A percentile compares a stretch with the other conserved stretches of the same genome.
These are phyloP conservation scores for Cladorrhinum samala DNA, from an alignment of 495 filamentous ascomycete genomes.

Conservation along the genomic window DNA sequence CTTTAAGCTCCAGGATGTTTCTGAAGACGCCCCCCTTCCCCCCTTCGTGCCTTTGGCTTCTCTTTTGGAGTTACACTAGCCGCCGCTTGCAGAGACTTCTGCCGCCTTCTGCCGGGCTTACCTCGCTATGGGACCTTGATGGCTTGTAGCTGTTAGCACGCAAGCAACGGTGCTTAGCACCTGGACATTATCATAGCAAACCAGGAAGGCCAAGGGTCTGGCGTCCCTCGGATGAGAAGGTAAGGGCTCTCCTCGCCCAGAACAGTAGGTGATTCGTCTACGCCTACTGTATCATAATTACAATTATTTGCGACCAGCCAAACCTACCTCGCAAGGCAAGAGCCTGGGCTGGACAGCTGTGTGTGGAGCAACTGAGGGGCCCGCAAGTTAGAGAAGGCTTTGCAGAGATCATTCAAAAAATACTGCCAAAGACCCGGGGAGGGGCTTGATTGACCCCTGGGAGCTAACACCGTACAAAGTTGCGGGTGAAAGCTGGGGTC, in stretches of 20 bases:
- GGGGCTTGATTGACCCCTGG: slow-evolving; percentile 11
- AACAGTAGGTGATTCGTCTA: background rate
- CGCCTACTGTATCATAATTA: background rate
- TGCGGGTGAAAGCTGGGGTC: slow-evolving; percentile 16
- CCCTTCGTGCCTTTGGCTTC: slow-evolving; percentile 6
- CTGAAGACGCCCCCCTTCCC: slow-evolving; percentile 9
- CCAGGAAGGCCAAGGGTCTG: background rate
- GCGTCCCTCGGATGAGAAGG: background rate
- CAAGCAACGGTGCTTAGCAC: background rate
- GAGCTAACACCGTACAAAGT: slow-evolving; percentile 9
- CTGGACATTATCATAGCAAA: background rate
- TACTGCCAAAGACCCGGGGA: slow-evolving; percentile 5
- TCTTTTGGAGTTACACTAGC: slow-evolving; percentile 16
- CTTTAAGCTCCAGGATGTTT: slow-evolving; percentile 1
- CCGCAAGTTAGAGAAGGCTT: background rate
- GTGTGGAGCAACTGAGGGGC: background rate
- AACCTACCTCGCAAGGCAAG: background rate
- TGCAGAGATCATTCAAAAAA: slow-evolving; percentile 2
- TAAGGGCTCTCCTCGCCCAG: background rate
- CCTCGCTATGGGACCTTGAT: slow-evolving; percentile 1
- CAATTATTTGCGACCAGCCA: background rate
- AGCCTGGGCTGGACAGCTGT: background rate
- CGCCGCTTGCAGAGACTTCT: slow-evolving; percentile 17
- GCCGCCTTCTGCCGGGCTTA: slow-evolving; percentile 23
- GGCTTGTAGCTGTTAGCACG: background rate